Conservation (phyloP, 768 basidiomycete species). For the Lactarius hengduanensis region DNA sequence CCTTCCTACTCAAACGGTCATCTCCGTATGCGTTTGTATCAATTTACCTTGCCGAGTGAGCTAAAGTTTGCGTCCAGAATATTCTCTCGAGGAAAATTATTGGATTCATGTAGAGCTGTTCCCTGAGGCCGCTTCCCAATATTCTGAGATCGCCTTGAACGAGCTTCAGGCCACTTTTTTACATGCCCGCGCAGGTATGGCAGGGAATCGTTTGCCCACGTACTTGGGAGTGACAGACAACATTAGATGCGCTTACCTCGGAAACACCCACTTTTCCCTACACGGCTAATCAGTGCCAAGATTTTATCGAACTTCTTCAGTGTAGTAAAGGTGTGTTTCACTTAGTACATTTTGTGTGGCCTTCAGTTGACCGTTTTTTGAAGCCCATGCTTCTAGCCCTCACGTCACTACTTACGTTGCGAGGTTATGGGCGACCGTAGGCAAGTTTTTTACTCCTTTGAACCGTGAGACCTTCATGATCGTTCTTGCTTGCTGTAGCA, state of each 20-base stretch:
- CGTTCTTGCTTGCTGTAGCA: not conserved
- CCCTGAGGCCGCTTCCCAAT: not conserved
- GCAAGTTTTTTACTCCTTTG: not conserved
- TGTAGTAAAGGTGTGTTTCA: not conserved
- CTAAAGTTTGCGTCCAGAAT: not conserved
- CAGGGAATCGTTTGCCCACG: not conserved
- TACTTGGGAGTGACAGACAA: not conserved
- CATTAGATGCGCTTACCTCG: not conserved
- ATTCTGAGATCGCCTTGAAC: not conserved
- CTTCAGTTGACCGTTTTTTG: not conserved
- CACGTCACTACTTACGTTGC: conserved; percentile 1
- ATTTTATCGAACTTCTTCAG: not conserved
- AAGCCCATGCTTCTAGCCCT: not conserved
- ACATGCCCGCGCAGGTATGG: conserved; percentile 1
- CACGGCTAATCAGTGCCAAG: not conserved
- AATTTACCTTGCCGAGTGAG: not conserved
- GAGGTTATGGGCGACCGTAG: not conserved
- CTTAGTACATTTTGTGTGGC: not conserved
- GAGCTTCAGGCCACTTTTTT: not conserved
- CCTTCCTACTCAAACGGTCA: conserved; percentile 1
- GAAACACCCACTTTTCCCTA: conserved; percentile 1
- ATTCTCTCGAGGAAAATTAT: not conserved
- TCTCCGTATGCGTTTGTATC: conserved; percentile 7
- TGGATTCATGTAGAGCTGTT: not conserved
- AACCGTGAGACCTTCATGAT: not conserved